phyloP scores from a whole-genome alignment of 371 early-diverging fungal species.

The Dichotomocladium elegans region DNA sequence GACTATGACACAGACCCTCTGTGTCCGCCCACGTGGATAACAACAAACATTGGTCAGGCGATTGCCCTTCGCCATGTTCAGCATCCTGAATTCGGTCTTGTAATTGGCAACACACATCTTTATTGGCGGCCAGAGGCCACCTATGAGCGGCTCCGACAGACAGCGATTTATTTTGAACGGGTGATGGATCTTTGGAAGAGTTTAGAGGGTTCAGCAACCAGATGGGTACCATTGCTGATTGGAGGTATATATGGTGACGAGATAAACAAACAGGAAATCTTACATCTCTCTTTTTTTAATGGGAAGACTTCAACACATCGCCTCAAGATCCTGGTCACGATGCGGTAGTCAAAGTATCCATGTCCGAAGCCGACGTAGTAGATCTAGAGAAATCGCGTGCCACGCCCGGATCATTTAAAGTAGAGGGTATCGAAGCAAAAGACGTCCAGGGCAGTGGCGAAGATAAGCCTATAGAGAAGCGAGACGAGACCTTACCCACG shows the following conservation, averaged over 20 bases:
- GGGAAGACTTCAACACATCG: slow-evolving; percentile 50
- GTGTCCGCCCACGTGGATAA: slow-evolving; percentile 42
- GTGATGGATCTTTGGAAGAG: slow-evolving; percentile 17
- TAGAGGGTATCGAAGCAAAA: neutral
- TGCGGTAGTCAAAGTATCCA: slow-evolving; percentile 9
- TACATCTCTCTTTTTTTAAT: neutral
- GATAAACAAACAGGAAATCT: neutral
- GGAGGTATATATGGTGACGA: slow-evolving; percentile 18
- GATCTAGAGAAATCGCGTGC: slow-evolving; percentile 25
- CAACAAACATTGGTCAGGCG: slow-evolving; percentile 52
- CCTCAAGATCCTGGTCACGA: slow-evolving; percentile 49
- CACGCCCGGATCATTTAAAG: slow-evolving; percentile 1
- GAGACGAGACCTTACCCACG: slow-evolving; percentile 3
- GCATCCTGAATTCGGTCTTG: slow-evolving; percentile 17
- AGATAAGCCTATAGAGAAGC: neutral
- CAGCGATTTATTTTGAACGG: slow-evolving; percentile 23
- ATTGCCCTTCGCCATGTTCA: slow-evolving; percentile 24
- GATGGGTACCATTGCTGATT: slow-evolving; percentile 24
- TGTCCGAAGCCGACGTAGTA: slow-evolving; percentile 14
- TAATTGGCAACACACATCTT: slow-evolving; percentile 42
- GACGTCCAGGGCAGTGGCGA: neutral
- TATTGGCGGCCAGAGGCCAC: slow-evolving; percentile 58
- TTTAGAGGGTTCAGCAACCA: neutral
- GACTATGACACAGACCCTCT: slow-evolving; percentile 43
- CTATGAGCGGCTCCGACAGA: slow-evolving; percentile 56